phyloP scores from a whole-genome alignment of 306 rosid genomes.

The Senna siamea region DNA sequence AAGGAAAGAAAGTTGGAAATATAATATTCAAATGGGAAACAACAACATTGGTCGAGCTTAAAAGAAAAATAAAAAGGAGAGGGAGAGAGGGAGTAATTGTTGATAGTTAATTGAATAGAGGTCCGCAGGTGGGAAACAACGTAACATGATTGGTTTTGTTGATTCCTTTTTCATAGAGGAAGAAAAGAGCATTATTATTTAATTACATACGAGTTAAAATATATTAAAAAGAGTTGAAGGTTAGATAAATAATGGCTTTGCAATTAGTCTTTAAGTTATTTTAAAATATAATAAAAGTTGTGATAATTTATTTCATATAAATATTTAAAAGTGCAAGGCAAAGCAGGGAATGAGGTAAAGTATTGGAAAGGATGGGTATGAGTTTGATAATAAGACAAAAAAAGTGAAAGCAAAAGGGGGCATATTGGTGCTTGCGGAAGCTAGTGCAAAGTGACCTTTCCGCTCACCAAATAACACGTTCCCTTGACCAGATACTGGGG shows the following conservation, averaged over 20 bases:
- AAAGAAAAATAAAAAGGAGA: neutral
- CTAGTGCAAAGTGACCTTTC: conserved; percentile 45
- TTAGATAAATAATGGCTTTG: too few species aligned
- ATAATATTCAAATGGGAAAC: neutral
- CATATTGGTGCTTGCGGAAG: conserved; percentile 27
- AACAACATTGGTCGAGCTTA: neutral
- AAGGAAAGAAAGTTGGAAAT: neutral
- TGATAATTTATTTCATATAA: too few species aligned
- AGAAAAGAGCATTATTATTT: neutral
- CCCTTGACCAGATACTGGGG: conserved; percentile 10
- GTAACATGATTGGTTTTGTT: neutral
- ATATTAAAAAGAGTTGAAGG: too few species aligned
- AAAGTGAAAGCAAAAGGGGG: neutral
- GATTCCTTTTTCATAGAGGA: conserved; percentile 20
- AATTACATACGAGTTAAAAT: neutral
- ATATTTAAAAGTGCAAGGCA: too few species aligned
- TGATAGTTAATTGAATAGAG: neutral
- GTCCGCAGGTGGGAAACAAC: neutral
- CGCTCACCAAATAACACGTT: conserved; percentile 35
- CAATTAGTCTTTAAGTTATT: too few species aligned
- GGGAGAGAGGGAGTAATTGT: neutral
- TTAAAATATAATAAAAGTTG: too few species aligned
- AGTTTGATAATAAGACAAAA: conserved; percentile 9
- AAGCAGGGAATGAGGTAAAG: too few species aligned
- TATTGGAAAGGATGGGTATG: neutral